Evolutionary conservation across 2,329 filamentous ascomycete species (phyloP), one percentile per base, ranked within the genome.

Genomic region (Pseudocercospora musae): DNA sequence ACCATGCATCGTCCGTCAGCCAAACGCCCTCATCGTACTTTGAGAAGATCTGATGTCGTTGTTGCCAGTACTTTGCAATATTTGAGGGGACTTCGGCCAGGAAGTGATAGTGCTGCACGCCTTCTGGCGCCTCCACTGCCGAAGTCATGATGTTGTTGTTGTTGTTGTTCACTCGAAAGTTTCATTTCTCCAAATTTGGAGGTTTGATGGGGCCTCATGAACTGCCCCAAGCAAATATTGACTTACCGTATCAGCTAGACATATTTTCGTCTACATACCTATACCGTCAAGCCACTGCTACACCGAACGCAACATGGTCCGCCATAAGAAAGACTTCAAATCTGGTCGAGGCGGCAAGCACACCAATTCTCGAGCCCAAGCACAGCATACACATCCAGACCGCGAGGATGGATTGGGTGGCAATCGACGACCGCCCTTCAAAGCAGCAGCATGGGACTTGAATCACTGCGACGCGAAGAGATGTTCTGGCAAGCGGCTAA

Each of bases 391-490:
- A 8, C 67, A 73, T 37, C 66, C 72, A 2, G 70, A 72, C 23
- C 64, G 67, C 52, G 67, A 68, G 56, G 62, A 70, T 46, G 69
- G 68, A 33, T 57, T 68, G 27, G 66, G 66, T 23, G 68, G 64
- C 33, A 67, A 64, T 56, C 72, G 72, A 52, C 65, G 77, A 25
- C 79, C 84, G 71, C 67, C 87, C 79, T 97, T 93, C 84, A 96
- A 96, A 79, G 94, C 95, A 54, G 95, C 94, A 62, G 97, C 94
- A 77, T 99, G 95, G 95, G 95, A 99, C 74, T 84, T 99, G 33
- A 94, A 93, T 65, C 95, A 99, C 80, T 99, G 95, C 81, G 95
- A 99, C 74, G 92, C 94, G 8, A 98, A 97, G 78, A 84, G 94
- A 70, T 99, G 95, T 79, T 97, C 93, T 0, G 95, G 95, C 31